A percentile compares a stretch with the other conserved stretches of the same genome.
Conservation (phyloP, 2,329 filamentous ascomycete species). For the Dactylellina sp. region DNA sequence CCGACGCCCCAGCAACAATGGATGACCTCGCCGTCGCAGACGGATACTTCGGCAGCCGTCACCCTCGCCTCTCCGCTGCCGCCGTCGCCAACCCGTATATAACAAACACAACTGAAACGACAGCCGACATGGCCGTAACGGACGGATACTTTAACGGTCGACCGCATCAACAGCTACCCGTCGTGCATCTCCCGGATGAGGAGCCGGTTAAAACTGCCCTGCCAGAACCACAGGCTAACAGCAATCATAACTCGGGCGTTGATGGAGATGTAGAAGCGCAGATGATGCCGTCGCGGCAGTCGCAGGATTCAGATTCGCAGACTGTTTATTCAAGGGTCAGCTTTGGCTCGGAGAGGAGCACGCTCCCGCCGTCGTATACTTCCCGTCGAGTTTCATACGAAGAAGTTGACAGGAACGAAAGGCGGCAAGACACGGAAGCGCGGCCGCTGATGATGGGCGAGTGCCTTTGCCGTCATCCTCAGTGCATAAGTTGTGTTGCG, state of each 20-base stretch:
- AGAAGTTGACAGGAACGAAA: constrained; percentile 28
- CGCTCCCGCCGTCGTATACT: constrained; percentile 52
- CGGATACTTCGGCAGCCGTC: constrained; percentile 42
- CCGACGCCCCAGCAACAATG: constrained; percentile 21
- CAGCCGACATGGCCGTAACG: constrained; percentile 47
- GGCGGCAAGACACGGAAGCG: constrained; percentile 8
- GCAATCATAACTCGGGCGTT: background rate
- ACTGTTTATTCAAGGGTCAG: constrained; percentile 51
- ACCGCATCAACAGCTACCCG: constrained; percentile 46
- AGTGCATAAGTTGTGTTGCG: constrained; percentile 51
- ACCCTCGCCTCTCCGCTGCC: constrained; percentile 13
- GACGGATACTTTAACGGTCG: constrained; percentile 57
- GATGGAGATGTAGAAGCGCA: constrained; percentile 8
- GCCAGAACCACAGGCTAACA: constrained; percentile 26
- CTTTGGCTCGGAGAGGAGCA: constrained; percentile 54
- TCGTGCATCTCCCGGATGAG: constrained; percentile 45
- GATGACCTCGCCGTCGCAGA: constrained; percentile 45
- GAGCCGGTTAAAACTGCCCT: constrained; percentile 54
- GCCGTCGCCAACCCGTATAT: constrained; percentile 46
- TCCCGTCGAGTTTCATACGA: constrained; percentile 53
- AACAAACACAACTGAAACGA: constrained; percentile 51
- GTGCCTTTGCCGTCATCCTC: constrained; percentile 46
- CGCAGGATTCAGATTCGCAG: constrained; percentile 45
- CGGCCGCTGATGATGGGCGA: constrained; percentile 43
- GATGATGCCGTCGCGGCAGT: constrained; percentile 2